phyloP scores from a whole-genome alignment of 208 protist species.

The Leishmania guyanensis region DNA sequence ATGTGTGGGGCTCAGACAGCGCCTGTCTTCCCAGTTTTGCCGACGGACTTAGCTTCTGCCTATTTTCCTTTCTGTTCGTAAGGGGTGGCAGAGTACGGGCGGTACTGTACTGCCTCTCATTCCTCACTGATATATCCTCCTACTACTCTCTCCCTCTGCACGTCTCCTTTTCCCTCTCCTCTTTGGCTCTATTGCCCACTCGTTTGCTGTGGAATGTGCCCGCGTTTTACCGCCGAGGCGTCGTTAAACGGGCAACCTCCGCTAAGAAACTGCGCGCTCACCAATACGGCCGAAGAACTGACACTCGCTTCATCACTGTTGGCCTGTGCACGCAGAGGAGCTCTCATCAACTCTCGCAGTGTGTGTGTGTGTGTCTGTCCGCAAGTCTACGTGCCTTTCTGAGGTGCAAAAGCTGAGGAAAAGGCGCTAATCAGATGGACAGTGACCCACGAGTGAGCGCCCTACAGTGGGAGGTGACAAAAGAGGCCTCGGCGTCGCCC shows the following conservation, averaged over 20 bases:
- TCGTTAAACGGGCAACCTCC: background rate
- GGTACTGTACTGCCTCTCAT: background rate
- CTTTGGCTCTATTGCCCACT: background rate
- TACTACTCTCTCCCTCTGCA: background rate
- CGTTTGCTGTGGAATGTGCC: background rate
- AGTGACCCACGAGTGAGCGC: conserved; percentile 39
- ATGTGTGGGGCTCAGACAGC: background rate
- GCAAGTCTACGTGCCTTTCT: background rate
- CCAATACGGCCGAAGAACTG: background rate
- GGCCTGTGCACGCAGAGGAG: background rate
- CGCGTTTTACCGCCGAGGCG: background rate
- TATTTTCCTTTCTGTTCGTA: background rate
- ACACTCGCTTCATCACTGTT: background rate
- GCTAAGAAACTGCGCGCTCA: background rate
- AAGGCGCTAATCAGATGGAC: conserved; percentile 17
- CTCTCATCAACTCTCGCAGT: background rate
- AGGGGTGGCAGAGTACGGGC: background rate
- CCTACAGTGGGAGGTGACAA: conserved; percentile 74
- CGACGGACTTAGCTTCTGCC: background rate
- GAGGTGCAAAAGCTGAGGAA: background rate
- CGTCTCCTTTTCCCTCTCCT: background rate
- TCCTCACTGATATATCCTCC: background rate
- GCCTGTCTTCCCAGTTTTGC: background rate
- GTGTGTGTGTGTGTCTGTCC: background rate
- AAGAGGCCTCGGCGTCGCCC: conserved; percentile 35